Base-by-base conservation (phyloP, 2,329 filamentous ascomycete genomes). In the Xylariaceae sp. region DNA sequence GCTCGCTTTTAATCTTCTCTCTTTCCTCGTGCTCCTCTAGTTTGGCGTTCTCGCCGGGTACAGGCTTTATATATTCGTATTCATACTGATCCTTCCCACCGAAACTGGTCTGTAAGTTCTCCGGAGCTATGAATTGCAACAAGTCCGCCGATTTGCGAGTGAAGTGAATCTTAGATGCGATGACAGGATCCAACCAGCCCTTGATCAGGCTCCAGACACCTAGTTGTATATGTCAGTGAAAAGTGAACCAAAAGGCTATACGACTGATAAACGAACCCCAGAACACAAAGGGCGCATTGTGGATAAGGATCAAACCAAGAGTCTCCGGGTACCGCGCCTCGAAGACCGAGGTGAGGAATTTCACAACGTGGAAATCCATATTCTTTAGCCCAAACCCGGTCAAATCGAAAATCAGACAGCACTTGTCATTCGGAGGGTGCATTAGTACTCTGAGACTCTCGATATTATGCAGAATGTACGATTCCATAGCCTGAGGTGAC, bases 231-330 rank as follows among this genome's bases (percentile, higher is more conserved):
- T 42, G 6, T 31, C 14, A 14, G 2, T 7, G n/a, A 31, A 16
- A 2, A 16, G 12, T 31, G 28, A 22, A 22, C 6, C 11, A 28
- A 5, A 39, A 22, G 28, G 13, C 11, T 16, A 31, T 3, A 38
- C 10, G 12, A 50, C 10, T 14, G 28, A 17, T 13, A 17, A 2
- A 31, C 34, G 14, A 33, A 58, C 56, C 56, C 56, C 56, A 58
- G 10, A 58, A 58, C 31, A 58, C 48, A 28, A 56, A 58, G 7
- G 56, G 56, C 31, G 56, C 56, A 42, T 58, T 58, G n/a, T 56
- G 56, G 2, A 58, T 52, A 7, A 58, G 48, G 5, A 56, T 44
- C 2, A 52, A 18, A 14, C 56, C 54, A 3, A 58, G 46, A 17
- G 56, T 58, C 48, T 58, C 56, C 2, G 56, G 56, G 16, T 58